phyloP scores from a whole-genome alignment of 2,329 filamentous ascomycete species.

The Chaetomiaceae sp. region DNA sequence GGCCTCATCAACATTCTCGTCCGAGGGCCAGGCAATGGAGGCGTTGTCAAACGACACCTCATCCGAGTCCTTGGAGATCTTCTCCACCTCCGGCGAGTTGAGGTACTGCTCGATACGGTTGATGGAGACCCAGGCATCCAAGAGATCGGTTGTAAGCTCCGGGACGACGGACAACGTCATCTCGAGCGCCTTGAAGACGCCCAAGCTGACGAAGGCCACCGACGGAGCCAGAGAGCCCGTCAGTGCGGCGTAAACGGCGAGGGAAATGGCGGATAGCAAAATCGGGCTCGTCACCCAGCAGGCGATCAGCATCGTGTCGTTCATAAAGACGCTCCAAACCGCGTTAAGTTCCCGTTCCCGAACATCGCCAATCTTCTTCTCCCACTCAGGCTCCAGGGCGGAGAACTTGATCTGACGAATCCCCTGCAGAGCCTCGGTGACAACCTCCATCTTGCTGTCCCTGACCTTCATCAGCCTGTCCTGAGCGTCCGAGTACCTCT shows the following conservation, averaged over 20 bases:
- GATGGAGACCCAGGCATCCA: constrained; percentile 71
- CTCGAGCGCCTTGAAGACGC: constrained; percentile 70
- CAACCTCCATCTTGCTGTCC: constrained; percentile 69
- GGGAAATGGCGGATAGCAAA: constrained; percentile 64
- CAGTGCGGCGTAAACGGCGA: constrained; percentile 63
- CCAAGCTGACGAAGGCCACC: constrained; percentile 73
- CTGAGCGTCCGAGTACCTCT: constrained; percentile 59
- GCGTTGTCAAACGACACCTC: constrained; percentile 63
- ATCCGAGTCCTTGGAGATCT: constrained; percentile 50
- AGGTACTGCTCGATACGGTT: constrained; percentile 70
- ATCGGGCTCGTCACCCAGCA: constrained; percentile 74
- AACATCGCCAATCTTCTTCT: constrained; percentile 61
- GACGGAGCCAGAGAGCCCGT: constrained; percentile 63
- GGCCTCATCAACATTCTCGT: constrained; percentile 52
- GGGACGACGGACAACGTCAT: constrained; percentile 66
- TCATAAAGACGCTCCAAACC: constrained; percentile 62
- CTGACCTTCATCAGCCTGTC: constrained; percentile 69
- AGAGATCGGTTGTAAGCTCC: constrained; percentile 63
- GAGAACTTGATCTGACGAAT: constrained; percentile 85
- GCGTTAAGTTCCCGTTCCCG: constrained; percentile 63
- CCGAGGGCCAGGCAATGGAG: constrained; percentile 69
- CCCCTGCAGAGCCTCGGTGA: constrained; percentile 72
- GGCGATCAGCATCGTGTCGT: constrained; percentile 57
- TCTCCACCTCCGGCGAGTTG: constrained; percentile 58
- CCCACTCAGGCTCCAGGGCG: constrained; percentile 70